These are phyloP conservation scores for Passiflora organensis DNA, from an alignment of 345 rosid species.

Conservation along the genomic window DNA sequence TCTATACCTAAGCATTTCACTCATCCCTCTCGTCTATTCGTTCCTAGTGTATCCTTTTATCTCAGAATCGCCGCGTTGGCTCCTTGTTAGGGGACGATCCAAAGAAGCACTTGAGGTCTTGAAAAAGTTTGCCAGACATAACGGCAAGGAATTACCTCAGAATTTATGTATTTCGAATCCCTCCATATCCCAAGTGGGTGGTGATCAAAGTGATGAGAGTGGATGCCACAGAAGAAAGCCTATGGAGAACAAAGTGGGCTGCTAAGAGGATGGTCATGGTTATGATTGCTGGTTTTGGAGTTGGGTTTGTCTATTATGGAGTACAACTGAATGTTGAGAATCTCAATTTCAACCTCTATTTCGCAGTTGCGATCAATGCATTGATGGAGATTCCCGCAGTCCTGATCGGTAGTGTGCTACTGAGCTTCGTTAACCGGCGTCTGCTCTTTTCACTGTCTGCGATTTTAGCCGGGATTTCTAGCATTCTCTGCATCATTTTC, in stretches of 20 bases:
- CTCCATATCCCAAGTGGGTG: background rate
- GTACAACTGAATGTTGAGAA: conserved; percentile 67
- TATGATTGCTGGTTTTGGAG: conserved; percentile 60
- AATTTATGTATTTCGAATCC: conserved; percentile 40
- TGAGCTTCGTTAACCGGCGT: conserved; percentile 50
- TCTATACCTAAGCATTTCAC: conserved; percentile 42
- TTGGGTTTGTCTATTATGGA: conserved; percentile 69
- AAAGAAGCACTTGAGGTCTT: conserved; percentile 53
- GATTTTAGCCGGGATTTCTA: conserved; percentile 39
- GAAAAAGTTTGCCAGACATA: conserved; percentile 37
- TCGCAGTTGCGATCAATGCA: conserved; percentile 57
- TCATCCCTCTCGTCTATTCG: conserved; percentile 47
- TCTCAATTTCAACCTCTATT: conserved; percentile 55
- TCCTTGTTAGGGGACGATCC: conserved; percentile 41
- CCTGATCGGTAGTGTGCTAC: conserved; percentile 40
- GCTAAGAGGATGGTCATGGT: conserved; percentile 42
- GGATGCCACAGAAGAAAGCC: conserved; percentile 20
- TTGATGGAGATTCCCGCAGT: conserved; percentile 74
- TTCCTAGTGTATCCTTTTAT: conserved; percentile 39
- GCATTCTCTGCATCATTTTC: conserved; percentile 54
- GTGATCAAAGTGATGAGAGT: conserved; percentile 1
- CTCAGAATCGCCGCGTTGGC: conserved; percentile 83
- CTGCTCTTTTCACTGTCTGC: conserved; percentile 45
- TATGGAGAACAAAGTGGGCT: conserved; percentile 66
- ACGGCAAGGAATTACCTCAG: conserved; percentile 43